Evolutionary conservation across 805 yeast species (phyloP).

Genomic region (Candida broadrunensis): DNA sequence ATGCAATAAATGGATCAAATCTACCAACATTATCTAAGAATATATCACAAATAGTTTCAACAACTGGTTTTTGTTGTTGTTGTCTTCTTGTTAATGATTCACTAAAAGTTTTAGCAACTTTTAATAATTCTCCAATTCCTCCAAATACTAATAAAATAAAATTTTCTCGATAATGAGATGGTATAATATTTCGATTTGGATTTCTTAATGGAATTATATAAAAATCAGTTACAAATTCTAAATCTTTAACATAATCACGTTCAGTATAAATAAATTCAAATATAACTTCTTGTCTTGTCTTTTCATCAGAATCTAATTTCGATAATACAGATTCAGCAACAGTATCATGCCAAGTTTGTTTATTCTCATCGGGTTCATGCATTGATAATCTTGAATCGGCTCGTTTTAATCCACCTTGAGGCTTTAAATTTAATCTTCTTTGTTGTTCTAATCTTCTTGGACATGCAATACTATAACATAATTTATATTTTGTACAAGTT

Average conservation of each 20-base stretch:
- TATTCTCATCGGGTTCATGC: slow-evolving; percentile 68
- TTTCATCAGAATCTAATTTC: slow-evolving; percentile 75
- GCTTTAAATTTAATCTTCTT: slow-evolving; percentile 83
- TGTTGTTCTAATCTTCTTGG: slow-evolving; percentile 95
- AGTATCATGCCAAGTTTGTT: slow-evolving; percentile 89
- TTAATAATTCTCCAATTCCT: slow-evolving; percentile 81
- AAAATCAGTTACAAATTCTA: slow-evolving; percentile 88
- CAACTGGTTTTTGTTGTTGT: slow-evolving; percentile 82
- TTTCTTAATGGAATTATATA: slow-evolving; percentile 90
- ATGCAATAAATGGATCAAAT: slow-evolving; percentile 89
- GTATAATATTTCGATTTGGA: slow-evolving; percentile 70
- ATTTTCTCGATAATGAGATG: slow-evolving; percentile 84
- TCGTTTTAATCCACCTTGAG: slow-evolving; percentile 78
- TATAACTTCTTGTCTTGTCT: slow-evolving; percentile 91
- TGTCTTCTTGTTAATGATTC: slow-evolving; percentile 82
- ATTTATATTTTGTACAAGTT: slow-evolving; percentile 82
- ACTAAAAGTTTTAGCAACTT: slow-evolving; percentile 78
- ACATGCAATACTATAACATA: slow-evolving; percentile 95
- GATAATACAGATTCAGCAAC: slow-evolving; percentile 81
- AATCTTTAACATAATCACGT: slow-evolving; percentile 90
- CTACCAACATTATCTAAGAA: slow-evolving; percentile 78
- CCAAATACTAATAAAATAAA: slow-evolving; percentile 90
- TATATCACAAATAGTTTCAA: slow-evolving; percentile 82
- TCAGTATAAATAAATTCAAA: slow-evolving; percentile 93
- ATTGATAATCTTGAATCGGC: slow-evolving; percentile 69